phyloP scores from a whole-genome alignment of 2,329 filamentous ascomycete species.

The Phaeosphaeria sp. region DNA sequence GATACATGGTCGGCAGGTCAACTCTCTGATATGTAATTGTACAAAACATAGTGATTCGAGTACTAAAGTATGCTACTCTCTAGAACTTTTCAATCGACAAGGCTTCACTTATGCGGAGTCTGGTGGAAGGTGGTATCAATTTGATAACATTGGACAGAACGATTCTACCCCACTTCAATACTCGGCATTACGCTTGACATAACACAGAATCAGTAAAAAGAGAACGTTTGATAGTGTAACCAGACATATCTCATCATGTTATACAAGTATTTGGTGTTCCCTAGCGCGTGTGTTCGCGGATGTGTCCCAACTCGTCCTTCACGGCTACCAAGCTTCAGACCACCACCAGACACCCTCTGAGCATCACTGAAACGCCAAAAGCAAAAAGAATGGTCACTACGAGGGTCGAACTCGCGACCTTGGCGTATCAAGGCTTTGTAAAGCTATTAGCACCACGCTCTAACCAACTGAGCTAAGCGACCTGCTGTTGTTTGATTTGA shows the following conservation, averaged over 20 bases:
- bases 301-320: background rate
- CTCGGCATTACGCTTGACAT: too few relatives aligned
- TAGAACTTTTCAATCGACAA: too few relatives aligned
- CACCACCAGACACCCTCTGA: background rate
- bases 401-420: slow-evolving; percentile 1
- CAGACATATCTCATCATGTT: background rate
- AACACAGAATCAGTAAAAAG: background rate
- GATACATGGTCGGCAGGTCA: too few relatives aligned
- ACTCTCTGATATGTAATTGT: too few relatives aligned
- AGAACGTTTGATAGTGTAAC: background rate
- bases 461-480: slow-evolving; percentile 1
- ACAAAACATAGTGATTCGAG: too few relatives aligned
- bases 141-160: too few relatives aligned
- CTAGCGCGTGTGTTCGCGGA: background rate
- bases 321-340: background rate
- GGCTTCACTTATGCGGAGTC: too few relatives aligned
- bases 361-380: background rate
- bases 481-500: background rate
- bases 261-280: background rate
- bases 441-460: background rate
- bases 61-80: too few relatives aligned
- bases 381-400: slow-evolving; percentile 1
- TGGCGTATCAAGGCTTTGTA: background rate
- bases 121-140: too few relatives aligned
- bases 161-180: too few relatives aligned